Percentiles rank a stretch among this genome's conserved stretches.
phyloP scores from a whole-genome alignment of 176 grass and related monocot genomes.

The Guadua angustifolia region DNA sequence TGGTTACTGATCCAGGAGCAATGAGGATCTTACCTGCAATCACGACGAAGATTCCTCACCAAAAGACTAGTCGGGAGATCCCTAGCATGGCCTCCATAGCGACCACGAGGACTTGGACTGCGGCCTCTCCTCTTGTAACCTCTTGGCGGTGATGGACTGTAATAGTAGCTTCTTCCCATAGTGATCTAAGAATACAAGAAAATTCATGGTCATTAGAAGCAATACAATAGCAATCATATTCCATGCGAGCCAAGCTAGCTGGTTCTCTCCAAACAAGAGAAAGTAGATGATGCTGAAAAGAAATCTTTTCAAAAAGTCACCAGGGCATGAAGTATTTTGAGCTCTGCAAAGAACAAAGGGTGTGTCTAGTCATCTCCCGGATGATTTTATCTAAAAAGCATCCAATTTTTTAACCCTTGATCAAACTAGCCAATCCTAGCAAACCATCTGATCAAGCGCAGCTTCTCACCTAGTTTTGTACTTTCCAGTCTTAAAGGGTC shows the following conservation, averaged over 20 bases:
- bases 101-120: constrained; percentile 77
- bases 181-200: neutral
- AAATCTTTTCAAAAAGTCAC: neutral
- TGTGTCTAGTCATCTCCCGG: too few species aligned
- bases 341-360: neutral
- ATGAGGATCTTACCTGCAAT: constrained; percentile 58
- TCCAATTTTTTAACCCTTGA: too few species aligned
- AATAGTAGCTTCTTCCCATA: constrained; percentile 76
- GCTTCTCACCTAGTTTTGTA: too few species aligned
- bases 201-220: neutral
- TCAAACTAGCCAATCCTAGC: too few species aligned
- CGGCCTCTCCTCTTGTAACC: constrained; percentile 65
- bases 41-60: constrained; percentile 78
- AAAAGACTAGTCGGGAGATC: constrained; percentile 88
- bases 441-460: too few species aligned
- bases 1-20: neutral
- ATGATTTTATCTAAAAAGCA: too few species aligned
- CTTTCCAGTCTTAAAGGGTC: too few species aligned
- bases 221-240: neutral
- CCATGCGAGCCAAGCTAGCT: neutral
- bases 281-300: neutral
- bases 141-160: constrained; percentile 73
- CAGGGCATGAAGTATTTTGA: neutral
- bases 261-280: neutral
- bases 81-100: constrained; percentile 53